Conservation (phyloP, 2,329 filamentous ascomycete genomes). For the Aschersonia sp. region DNA sequence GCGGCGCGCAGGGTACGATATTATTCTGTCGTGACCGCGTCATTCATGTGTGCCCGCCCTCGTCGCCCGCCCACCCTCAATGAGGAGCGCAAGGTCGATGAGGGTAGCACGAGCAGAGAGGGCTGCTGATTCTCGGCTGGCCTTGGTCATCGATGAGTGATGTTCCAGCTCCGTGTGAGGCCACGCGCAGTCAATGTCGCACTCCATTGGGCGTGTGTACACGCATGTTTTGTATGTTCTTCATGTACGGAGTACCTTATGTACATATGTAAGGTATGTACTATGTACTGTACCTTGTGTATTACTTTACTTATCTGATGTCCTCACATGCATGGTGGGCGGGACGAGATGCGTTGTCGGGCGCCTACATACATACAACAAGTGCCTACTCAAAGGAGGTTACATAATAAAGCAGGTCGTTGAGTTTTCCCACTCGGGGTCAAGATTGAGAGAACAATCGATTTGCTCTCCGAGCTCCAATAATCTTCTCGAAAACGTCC, state of each 20-base stretch:
- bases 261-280: not conserved
- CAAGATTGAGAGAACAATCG: too few relatives aligned
- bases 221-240: not conserved
- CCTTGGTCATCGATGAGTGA: constrained; percentile 1
- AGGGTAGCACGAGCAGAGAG: not conserved
- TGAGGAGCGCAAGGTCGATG: not conserved
- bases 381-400: too few relatives aligned
- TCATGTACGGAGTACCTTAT: not conserved
- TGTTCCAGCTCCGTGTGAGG: constrained; percentile 1
- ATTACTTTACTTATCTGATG: not conserved
- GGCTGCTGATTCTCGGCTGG: not conserved
- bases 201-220: not conserved
- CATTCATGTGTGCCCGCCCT: not conserved
- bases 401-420: too few relatives aligned
- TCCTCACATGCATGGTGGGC: too few relatives aligned
- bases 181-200: not conserved
- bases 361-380: too few relatives aligned
- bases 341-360: too few relatives aligned
- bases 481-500: too few relatives aligned
- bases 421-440: too few relatives aligned
- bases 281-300: not conserved
- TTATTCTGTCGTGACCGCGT: not conserved
- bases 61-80: too few relatives aligned
- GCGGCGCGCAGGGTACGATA: too few relatives aligned
- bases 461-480: too few relatives aligned